Conservation (phyloP, 2,329 filamentous ascomycete species). For the Balansia obtecta region DNA sequence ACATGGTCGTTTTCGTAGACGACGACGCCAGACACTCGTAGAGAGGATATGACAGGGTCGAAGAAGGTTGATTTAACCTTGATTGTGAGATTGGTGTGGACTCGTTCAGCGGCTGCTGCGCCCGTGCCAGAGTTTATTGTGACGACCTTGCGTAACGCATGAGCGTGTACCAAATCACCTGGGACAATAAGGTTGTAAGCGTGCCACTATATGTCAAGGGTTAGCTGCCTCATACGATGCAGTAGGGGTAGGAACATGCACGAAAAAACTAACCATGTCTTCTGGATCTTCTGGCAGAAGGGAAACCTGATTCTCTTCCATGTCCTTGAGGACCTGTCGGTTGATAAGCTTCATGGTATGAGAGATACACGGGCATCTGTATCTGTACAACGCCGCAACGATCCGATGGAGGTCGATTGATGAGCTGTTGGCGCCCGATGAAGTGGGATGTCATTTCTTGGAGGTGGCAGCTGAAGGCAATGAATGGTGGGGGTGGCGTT, state of each 20-base stretch:
- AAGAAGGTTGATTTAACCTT: constrained; percentile 45
- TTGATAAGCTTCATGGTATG: constrained; percentile 28
- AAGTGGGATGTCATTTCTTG: neutral
- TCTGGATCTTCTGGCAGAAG: constrained; percentile 32
- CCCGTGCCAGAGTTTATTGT: constrained; percentile 36
- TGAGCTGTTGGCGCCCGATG: neutral
- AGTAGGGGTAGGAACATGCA: neutral
- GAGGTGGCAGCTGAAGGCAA: neutral
- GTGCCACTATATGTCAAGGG: constrained; percentile 33
- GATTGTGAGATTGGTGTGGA: constrained; percentile 46
- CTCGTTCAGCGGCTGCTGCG: constrained; percentile 34
- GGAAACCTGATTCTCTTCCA: constrained; percentile 28
- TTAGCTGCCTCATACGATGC: constrained; percentile 6
- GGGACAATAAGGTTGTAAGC: constrained; percentile 47
- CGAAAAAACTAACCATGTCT: constrained; percentile 27
- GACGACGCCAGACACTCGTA: constrained; percentile 44
- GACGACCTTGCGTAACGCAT: constrained; percentile 43
- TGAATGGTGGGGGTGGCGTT: constrained; percentile 6
- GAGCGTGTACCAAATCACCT: constrained; percentile 40
- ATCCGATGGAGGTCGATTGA: neutral
- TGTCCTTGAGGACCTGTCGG: constrained; percentile 23
- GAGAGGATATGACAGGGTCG: constrained; percentile 40
- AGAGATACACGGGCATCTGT: neutral
- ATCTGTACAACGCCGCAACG: neutral
- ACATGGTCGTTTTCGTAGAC: constrained; percentile 40